These are phyloP conservation scores for Papiliotrema fonsecae DNA, from an alignment of 1,284 basidiomycete species.

Conservation along the genomic window DNA sequence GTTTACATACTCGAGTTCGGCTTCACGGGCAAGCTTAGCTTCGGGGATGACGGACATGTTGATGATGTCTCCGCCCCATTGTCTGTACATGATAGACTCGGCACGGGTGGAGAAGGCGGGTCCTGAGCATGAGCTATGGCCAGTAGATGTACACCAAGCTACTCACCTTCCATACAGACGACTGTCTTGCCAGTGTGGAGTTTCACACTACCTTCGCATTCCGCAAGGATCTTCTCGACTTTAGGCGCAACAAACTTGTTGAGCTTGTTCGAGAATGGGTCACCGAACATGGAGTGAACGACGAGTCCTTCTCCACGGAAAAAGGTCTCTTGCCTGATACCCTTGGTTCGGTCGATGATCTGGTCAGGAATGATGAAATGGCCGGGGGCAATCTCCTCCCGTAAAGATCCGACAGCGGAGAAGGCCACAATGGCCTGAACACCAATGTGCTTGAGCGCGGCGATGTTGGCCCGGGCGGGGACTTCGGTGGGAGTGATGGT, in stretches of 20 bases:
- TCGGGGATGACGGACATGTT: conserved; percentile 94
- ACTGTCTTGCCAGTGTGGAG: conserved; percentile 78
- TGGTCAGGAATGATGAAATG: conserved; percentile 86
- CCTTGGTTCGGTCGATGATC: conserved; percentile 96
- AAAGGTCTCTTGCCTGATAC: conserved; percentile 76
- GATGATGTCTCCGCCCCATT: conserved; percentile 90
- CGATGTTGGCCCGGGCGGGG: conserved; percentile 86
- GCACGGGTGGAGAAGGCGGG: conserved; percentile 69
- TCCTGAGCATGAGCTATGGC: conserved; percentile 20
- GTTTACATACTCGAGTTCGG: conserved; percentile 71
- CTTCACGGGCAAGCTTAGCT: conserved; percentile 91
- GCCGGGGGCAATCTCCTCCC: conserved; percentile 89
- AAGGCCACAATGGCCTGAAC: conserved; percentile 87
- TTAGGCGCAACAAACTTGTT: conserved; percentile 62
- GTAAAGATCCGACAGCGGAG: conserved; percentile 90
- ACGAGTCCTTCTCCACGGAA: conserved; percentile 79
- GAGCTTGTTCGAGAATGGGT: conserved; percentile 71
- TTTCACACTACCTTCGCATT: conserved; percentile 55
- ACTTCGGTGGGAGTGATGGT: conserved; percentile 67
- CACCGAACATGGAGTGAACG: conserved; percentile 90
- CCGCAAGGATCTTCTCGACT: conserved; percentile 61
- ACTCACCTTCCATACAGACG: conserved; percentile 97
- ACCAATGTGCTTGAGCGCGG: conserved; percentile 88
- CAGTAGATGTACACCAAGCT: background rate
- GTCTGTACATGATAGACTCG: conserved; percentile 89